Percentiles rank a stretch among this genome's conserved stretches.
Evolutionary conservation across 345 rosid species (phyloP).

Genomic region (Raphanus sativus): DNA sequence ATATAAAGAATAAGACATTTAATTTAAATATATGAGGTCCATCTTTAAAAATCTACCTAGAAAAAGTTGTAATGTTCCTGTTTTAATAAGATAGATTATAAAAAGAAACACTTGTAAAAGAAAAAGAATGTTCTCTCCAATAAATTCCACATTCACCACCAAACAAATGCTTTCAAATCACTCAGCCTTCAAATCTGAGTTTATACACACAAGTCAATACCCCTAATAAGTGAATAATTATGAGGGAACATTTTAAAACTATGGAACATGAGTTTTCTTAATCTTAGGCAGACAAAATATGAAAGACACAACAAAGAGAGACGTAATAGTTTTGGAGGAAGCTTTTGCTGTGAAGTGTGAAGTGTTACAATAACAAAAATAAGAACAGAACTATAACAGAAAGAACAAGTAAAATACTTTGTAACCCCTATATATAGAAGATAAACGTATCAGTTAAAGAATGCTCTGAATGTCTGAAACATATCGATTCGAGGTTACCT

Average conservation of each 20-base stretch:
- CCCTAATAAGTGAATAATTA: background rate
- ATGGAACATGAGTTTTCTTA: conserved; percentile 13
- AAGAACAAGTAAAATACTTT: conserved; percentile 25
- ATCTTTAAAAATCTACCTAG: no score
- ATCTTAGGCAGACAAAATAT: conserved; percentile 15
- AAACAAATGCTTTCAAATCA: no score
- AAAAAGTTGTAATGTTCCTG: no score
- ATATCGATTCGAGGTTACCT: conserved; percentile 20
- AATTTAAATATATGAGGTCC: no score
- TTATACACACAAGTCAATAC: no score
- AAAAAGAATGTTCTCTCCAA: no score
- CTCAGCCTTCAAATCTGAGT: no score
- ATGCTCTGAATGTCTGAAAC: conserved; percentile 17
- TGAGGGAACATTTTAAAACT: background rate
- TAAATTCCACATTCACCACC: no score
- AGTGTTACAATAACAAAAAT: conserved; percentile 14
- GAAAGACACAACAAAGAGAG: conserved; percentile 16
- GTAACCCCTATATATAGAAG: conserved; percentile 25
- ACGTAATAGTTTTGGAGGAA: conserved; percentile 2
- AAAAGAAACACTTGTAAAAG: no score
- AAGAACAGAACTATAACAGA: conserved; percentile 25
- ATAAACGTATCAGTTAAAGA: conserved; percentile 38
- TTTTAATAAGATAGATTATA: no score
- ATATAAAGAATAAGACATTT: no score
- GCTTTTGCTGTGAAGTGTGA: conserved; percentile 32